Conservation (phyloP, 805 yeast genomes). For the Kazachstania kunashirensis region DNA sequence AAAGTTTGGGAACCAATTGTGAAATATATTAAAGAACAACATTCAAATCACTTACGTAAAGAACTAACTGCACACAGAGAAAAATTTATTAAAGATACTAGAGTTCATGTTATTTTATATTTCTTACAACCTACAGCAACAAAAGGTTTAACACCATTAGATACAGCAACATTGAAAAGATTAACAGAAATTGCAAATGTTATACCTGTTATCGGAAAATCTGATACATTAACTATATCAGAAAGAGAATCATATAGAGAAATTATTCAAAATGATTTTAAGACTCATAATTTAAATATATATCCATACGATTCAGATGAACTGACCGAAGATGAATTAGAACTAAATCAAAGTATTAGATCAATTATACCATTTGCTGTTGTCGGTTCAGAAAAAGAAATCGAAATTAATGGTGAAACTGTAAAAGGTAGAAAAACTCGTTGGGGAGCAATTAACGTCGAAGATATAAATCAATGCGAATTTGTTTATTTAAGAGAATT, state of each 20-base stretch:
- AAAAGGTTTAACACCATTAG: conserved; percentile 77
- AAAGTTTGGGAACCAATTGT: conserved; percentile 95
- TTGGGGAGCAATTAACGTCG: conserved; percentile 91
- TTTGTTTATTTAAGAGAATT: conserved; percentile 90
- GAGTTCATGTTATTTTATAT: conserved; percentile 89
- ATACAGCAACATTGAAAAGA: conserved; percentile 71
- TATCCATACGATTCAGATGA: conserved; percentile 70
- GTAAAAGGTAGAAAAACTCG: conserved; percentile 86
- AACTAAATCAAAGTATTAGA: conserved; percentile 64
- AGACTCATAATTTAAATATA: conserved; percentile 58
- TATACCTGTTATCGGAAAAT: conserved; percentile 89
- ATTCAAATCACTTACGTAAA: conserved; percentile 79
- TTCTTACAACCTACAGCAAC: conserved; percentile 69
- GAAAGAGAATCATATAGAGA: conserved; percentile 78
- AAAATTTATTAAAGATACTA: conserved; percentile 66
- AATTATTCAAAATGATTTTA: conserved; percentile 66
- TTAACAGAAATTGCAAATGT: conserved; percentile 86
- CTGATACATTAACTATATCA: conserved; percentile 77
- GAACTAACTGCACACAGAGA: conserved; percentile 94
- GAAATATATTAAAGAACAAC: conserved; percentile 91
- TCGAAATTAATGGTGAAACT: conserved; percentile 64
- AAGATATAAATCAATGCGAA: conserved; percentile 92
- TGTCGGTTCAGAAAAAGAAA: conserved; percentile 78
- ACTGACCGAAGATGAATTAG: conserved; percentile 60
- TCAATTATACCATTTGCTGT: conserved; percentile 86